phyloP scores from a whole-genome alignment of 2,329 filamentous ascomycete genomes.

The Colletotrichum sp. region DNA sequence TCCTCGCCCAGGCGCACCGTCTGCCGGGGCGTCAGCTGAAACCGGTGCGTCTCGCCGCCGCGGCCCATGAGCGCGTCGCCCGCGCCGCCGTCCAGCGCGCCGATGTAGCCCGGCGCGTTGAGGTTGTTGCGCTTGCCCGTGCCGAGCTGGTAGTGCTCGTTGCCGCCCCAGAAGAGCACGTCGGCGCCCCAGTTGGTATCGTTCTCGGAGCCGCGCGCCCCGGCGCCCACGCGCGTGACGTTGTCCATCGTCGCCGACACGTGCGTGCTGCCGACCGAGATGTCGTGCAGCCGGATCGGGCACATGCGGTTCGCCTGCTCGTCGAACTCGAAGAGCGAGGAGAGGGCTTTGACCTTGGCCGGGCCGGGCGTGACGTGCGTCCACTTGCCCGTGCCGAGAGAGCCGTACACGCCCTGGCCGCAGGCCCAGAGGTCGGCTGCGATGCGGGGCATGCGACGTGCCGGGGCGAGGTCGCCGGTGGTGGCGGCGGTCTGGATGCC shows the following conservation, averaged over 20 bases:
- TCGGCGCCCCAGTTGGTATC: constrained; percentile 90
- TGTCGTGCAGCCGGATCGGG: constrained; percentile 76
- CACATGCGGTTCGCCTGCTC: constrained; percentile 70
- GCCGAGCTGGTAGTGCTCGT: constrained; percentile 91
- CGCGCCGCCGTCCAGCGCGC: constrained; percentile 69
- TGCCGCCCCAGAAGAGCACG: constrained; percentile 92
- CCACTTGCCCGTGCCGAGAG: constrained; percentile 86
- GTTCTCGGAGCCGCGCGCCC: constrained; percentile 57
- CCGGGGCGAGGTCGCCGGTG: constrained; percentile 27
- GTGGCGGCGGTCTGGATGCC: constrained; percentile 34
- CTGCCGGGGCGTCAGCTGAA: constrained; percentile 80
- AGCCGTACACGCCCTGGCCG: constrained; percentile 84
- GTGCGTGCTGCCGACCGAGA: constrained; percentile 83
- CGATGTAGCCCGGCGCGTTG: constrained; percentile 77
- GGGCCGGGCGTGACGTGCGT: constrained; percentile 82
- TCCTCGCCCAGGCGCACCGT: constrained; percentile 68
- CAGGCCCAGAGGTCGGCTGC: constrained; percentile 86
- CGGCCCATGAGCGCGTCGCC: constrained; percentile 66
- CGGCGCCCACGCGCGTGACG: constrained; percentile 68
- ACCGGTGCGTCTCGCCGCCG: constrained; percentile 69
- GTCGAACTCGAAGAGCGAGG: constrained; percentile 85
- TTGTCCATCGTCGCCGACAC: constrained; percentile 85
- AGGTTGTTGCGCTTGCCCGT: constrained; percentile 88
- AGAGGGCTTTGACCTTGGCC: constrained; percentile 82
- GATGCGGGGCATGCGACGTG: constrained; percentile 40